Base-by-base conservation (phyloP, 768 basidiomycete species). In the Dentipellis sp. region DNA sequence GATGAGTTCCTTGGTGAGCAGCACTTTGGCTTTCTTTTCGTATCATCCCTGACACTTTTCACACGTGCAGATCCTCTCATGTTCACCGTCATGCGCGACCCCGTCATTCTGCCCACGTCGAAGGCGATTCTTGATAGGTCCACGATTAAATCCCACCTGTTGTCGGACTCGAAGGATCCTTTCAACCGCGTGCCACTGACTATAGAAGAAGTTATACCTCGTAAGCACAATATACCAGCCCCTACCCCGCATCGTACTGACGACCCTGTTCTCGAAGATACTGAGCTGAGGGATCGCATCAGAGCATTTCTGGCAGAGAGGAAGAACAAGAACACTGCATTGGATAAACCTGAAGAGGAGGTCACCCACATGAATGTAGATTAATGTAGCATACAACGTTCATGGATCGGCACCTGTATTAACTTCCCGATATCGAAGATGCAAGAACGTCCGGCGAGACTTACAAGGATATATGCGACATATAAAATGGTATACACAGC, bases 41-140 rank as follows among this genome's bases (percentile, higher is more conserved):
- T 62, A 59, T 39, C 47, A 17, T 58, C 16, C 34, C 54, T n/a
- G 57, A 50, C 62, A 6, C 29, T 58, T 46, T 54, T 58, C 56
- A 55, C 53, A 29, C 6, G 42, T 54, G 8, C 61, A 94, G 93
- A 94, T 68, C 92, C 91, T 1, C 75, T 97, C 60, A 91, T 94
- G 83, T 86, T 79, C 64, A 88, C 89, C 4, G 66, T 99, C 54
- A 99, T 99, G 97, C 85, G 83, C 54, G 93, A 99, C 68, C 97
- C 97, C 3, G 94, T 98, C 56, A 80, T 82, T 34, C 69, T 99
- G 35, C 97, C 97, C 0, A 84, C 88, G 0, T 97, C 94, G 2
- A 77, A 75, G 53, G 74, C 81, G 0, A 78, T 89, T 36, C 68
- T 99, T 45, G 97, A 99, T 68, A 82, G 90, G 21, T 77, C 88